Percentiles rank a stretch among this genome's conserved stretches.
phyloP scores from a whole-genome alignment of 768 basidiomycete genomes.

The Tylopilus intermedius region DNA sequence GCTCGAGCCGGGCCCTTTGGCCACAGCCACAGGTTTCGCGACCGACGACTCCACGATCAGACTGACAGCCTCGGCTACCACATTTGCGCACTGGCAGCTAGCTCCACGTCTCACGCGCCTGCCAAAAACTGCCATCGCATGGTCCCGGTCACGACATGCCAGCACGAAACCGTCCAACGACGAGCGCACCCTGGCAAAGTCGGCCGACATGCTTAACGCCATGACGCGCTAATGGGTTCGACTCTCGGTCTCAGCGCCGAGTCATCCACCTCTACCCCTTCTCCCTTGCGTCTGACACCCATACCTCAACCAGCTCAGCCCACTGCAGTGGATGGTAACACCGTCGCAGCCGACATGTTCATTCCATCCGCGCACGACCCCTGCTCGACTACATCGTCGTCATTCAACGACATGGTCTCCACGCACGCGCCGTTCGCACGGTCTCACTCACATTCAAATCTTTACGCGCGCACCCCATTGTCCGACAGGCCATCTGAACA shows the following conservation, averaged over 20 bases:
- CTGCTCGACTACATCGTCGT: constrained; percentile 61
- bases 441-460: constrained; percentile 63
- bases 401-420: constrained; percentile 61
- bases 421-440: constrained; percentile 52
- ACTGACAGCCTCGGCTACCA: neutral
- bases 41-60: neutral
- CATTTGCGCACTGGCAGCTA: neutral
- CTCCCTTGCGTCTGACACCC: neutral
- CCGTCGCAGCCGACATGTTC: constrained; percentile 32
- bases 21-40: neutral
- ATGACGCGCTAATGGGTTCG: constrained; percentile 25
- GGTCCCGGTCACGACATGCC: constrained; percentile 9
- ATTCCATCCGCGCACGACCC: constrained; percentile 72
- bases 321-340: neutral
- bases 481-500: constrained; percentile 59
- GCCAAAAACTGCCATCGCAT: neutral
- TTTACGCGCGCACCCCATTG: constrained; percentile 71
- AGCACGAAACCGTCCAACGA: constrained; percentile 18
- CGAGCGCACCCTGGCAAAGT: constrained; percentile 22
- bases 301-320: neutral
- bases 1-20: neutral
- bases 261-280: neutral
- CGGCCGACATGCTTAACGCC: constrained; percentile 19
- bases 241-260: constrained; percentile 15
- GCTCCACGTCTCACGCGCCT: neutral